Percentiles rank a stretch among this genome's conserved stretches.
Conservation (phyloP, 2,329 filamentous ascomycete genomes). For the Sclerotinia sclerotiorum region DNA sequence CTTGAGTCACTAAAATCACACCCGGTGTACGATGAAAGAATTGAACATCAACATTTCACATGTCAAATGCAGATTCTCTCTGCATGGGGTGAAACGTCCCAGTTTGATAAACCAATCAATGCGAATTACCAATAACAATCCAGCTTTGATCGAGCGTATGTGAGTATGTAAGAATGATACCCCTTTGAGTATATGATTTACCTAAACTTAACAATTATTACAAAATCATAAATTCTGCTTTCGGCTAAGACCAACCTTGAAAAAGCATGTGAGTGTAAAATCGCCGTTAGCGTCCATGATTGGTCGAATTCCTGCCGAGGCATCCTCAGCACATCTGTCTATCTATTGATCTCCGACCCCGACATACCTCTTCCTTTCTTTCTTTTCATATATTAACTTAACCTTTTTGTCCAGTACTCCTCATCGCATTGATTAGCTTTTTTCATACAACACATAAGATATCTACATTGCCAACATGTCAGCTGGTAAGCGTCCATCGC, state of each 20-base stretch:
- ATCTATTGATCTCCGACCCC: neutral
- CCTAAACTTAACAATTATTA: neutral
- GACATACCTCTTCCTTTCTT: neutral
- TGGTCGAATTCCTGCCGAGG: constrained; percentile 24
- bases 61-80: neutral
- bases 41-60: constrained; percentile 8
- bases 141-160: neutral
- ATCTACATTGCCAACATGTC: constrained; percentile 30
- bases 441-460: neutral
- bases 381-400: neutral
- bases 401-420: neutral
- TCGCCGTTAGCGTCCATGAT: constrained; percentile 18
- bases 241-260: constrained; percentile 13
- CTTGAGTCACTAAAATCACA: neutral
- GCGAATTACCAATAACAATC: neutral
- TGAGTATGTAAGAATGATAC: neutral
- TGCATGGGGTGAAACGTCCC: neutral
- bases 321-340: neutral
- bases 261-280: constrained; percentile 21
- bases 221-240: constrained; percentile 11
- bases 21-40: neutral
- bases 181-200: neutral
- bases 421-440: neutral
- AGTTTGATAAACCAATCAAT: neutral
- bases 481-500: constrained; percentile 31